Evolutionary conservation across 306 rosid genomes (phyloP).

Genomic region (Cucurbita pepo): DNA sequence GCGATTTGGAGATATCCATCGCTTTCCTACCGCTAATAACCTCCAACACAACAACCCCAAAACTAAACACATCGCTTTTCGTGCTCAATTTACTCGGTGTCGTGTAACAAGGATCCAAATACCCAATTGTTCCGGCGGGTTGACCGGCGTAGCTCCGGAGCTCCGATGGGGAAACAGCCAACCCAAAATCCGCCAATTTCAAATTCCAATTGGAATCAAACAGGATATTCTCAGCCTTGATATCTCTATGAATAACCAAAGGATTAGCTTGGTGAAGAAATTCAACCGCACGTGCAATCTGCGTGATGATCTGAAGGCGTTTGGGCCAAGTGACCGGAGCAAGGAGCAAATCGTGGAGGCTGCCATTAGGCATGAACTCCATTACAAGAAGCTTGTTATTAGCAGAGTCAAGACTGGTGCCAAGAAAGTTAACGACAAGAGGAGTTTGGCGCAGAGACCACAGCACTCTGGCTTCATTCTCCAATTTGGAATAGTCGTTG

Average conservation of each 20-base stretch:
- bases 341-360: conserved; percentile 36
- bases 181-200: conserved; percentile 52
- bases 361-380: conserved; percentile 45
- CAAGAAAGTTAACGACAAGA: conserved; percentile 21
- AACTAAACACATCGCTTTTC: background rate
- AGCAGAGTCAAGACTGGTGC: conserved; percentile 9
- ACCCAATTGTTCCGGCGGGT: background rate
- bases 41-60: background rate
- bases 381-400: conserved; percentile 21
- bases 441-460: conserved; percentile 10
- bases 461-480: conserved; percentile 25
- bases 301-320: conserved; percentile 28
- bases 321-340: conserved; percentile 13
- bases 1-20: background rate
- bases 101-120: background rate
- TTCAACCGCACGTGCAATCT: conserved; percentile 21
- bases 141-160: background rate
- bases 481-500: conserved; percentile 13
- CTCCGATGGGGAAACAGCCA: conserved; percentile 12
- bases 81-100: background rate
- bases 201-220: conserved; percentile 32
- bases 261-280: conserved; percentile 32
- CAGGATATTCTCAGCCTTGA: conserved; percentile 36
- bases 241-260: conserved; percentile 41
- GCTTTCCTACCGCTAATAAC: background rate